Evolutionary conservation across 768 basidiomycete genomes (phyloP).

Genomic region (Auricularia sp.): DNA sequence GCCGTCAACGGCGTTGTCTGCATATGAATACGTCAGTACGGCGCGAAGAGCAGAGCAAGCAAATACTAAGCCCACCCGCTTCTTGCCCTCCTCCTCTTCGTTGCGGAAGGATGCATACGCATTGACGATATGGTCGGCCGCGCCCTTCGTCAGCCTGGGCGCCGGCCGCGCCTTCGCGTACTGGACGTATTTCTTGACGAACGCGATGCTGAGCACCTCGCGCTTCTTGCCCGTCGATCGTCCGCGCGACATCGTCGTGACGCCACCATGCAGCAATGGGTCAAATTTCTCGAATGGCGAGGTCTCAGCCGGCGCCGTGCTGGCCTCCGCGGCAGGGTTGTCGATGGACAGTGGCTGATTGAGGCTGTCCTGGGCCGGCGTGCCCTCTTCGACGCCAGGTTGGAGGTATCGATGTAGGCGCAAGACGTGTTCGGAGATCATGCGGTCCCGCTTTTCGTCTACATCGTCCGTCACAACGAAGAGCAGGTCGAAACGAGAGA

Average conservation of each 20-base stretch:
- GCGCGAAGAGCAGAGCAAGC: slow-evolving; percentile 2
- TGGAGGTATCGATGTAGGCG: slow-evolving; percentile 95
- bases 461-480: slow-evolving; percentile 99
- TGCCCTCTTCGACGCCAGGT: slow-evolving; percentile 93
- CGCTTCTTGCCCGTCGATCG: slow-evolving; percentile 39
- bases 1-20: slow-evolving; percentile 96
- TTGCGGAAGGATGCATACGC: slow-evolving; percentile 89
- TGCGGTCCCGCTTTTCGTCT: slow-evolving; percentile 85
- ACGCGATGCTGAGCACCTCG: slow-evolving; percentile 85
- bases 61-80: slow-evolving; percentile 44
- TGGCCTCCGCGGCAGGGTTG: slow-evolving; percentile 45
- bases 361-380: slow-evolving; percentile 80
- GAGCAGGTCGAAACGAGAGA: slow-evolving; percentile 96
- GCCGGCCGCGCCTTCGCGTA: slow-evolving; percentile 85
- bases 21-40: slow-evolving; percentile 9
- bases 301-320: slow-evolving; percentile 48
- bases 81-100: slow-evolving; percentile 82
- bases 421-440: slow-evolving; percentile 94
- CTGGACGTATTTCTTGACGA: slow-evolving; percentile 98
- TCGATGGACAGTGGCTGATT: slow-evolving; percentile 84
- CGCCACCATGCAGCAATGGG: slow-evolving; percentile 81
- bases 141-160: slow-evolving; percentile 82
- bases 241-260: slow-evolving; percentile 38
- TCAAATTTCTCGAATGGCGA: slow-evolving; percentile 95
- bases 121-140: slow-evolving; percentile 87